phyloP scores from a whole-genome alignment of 2,329 filamentous ascomycete species.

The Cytospora mali region DNA sequence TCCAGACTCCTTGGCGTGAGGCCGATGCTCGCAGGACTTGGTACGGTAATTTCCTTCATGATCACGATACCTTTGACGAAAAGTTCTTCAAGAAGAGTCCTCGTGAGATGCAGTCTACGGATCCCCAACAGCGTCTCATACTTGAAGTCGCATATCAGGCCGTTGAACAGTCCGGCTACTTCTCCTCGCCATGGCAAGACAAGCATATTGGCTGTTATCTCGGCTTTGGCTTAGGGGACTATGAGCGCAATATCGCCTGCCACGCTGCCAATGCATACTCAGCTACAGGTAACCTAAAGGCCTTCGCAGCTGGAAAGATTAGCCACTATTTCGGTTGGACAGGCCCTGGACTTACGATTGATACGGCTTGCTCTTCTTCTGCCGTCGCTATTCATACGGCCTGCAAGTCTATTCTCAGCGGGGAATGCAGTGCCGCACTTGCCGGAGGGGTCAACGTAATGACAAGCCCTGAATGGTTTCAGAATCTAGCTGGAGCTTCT shows the following conservation, averaged over 20 bases:
- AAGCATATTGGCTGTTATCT: slow-evolving; percentile 43
- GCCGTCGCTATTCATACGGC: slow-evolving; percentile 40
- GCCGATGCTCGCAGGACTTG: slow-evolving; percentile 4
- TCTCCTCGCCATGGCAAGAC: slow-evolving; percentile 35
- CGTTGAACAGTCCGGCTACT: slow-evolving; percentile 35
- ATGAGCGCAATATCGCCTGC: slow-evolving; percentile 44
- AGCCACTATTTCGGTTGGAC: slow-evolving; percentile 42
- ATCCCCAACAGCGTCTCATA: slow-evolving; percentile 43
- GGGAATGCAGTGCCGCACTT: slow-evolving; percentile 35
- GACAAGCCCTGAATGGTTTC: slow-evolving; percentile 29
- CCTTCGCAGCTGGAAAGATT: slow-evolving; percentile 39
- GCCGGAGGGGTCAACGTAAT: slow-evolving; percentile 37
- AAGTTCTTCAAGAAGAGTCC: slow-evolving; percentile 45
- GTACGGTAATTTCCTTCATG: slow-evolving; percentile 34
- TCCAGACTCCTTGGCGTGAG: slow-evolving; percentile 22
- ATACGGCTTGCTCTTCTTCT: slow-evolving; percentile 44
- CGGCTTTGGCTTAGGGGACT: slow-evolving; percentile 41
- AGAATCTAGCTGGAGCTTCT: slow-evolving; percentile 36
- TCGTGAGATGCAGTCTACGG: slow-evolving; percentile 40
- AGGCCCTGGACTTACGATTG: slow-evolving; percentile 39
- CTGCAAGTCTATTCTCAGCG: slow-evolving; percentile 34
- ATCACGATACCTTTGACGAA: slow-evolving; percentile 40
- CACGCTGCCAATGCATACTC: slow-evolving; percentile 42
- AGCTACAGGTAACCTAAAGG: slow-evolving; percentile 38
- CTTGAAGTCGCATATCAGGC: slow-evolving; percentile 47